phyloP scores from a whole-genome alignment of 2,329 filamentous ascomycete genomes.

The Pezicula radicicola region DNA sequence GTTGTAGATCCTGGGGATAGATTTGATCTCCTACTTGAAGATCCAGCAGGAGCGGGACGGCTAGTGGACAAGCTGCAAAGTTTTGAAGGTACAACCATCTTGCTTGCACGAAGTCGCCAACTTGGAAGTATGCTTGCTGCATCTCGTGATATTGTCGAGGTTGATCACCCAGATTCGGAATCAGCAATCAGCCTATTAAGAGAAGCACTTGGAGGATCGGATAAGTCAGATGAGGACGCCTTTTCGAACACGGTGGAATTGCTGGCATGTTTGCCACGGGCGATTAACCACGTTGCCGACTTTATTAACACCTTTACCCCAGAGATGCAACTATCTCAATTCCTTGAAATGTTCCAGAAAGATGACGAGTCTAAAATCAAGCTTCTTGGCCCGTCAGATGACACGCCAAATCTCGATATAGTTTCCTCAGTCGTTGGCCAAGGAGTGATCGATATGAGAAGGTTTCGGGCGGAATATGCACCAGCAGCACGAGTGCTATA shows the following conservation, averaged over 20 bases:
- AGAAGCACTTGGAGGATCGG: conserved; percentile 9
- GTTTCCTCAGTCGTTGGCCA: conserved; percentile 16
- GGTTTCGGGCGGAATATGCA: conserved; percentile 14
- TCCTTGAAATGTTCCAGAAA: conserved; percentile 16
- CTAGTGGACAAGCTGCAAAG: conserved; percentile 14
- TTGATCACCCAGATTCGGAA: conserved; percentile 15
- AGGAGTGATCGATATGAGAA: conserved; percentile 15
- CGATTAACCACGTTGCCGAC: conserved; percentile 18
- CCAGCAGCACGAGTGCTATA: conserved; percentile 12
- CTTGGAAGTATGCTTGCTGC: conserved; percentile 15
- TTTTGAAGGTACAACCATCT: conserved; percentile 16
- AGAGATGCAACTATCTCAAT: conserved; percentile 21
- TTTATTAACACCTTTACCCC: conserved; percentile 16
- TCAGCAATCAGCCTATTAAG: conserved; percentile 15
- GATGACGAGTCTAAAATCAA: conserved; percentile 19
- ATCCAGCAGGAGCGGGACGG: not conserved
- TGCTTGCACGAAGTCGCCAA: conserved; percentile 16
- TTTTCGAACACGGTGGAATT: conserved; percentile 14
- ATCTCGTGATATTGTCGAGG: conserved; percentile 16
- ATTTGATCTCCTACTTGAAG: conserved; percentile 11
- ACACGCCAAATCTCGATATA: conserved; percentile 10
- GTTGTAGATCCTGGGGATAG: conserved; percentile 17
- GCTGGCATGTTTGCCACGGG: conserved; percentile 16
- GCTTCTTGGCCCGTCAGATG: conserved; percentile 9
- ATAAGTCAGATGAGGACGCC: conserved; percentile 10